Evolutionary conservation across 495 filamentous ascomycete species (phyloP), one percentile per base, ranked within the genome.

Genomic region (Cladorrhinum samala): DNA sequence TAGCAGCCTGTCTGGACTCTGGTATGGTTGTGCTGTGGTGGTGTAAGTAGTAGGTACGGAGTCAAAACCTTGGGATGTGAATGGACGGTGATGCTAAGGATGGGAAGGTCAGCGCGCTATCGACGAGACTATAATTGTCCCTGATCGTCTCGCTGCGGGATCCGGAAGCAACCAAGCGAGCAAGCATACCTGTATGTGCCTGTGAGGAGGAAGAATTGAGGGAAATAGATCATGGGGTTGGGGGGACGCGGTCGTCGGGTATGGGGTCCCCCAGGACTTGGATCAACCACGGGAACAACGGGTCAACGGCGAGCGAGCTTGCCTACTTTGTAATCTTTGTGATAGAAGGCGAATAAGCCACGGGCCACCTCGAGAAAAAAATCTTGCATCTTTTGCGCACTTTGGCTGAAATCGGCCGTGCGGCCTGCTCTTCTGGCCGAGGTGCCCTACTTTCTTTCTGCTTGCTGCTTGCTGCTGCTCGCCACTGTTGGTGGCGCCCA

Each of bases 241-340:
- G 55, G 55, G 46, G 53, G 58, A 57, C 48, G 50, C 47, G 57
- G 52, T 47, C 52, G 53, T 62, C 59, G 59, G 59, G 56, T 62
- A 62, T 62, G 59, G 59, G 59, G 24, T 47, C 27, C 27, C n/a
- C 27, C 27, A 33, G 27, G 11, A 33, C 27, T 33, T 33, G 27
- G 27, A 33, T 33, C 27, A 11, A 6, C 27, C 5, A 33, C 27
- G 27, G 27, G 27, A 33, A 5, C 27, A 33, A 33, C 27, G 27
- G 27, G 27, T 33, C 27, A 33, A 33, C 27, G 27, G 57, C 49
- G 46, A 50, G 40, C 46, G 46, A 43, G 24, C n/a, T n/a, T n/a
- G 38, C 1, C 38, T 5, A 40, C 14, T 13, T 40, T n/a, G 18
- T 5, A 17, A 40, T 13, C 5, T 11, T 18, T 18, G 41, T 16